Conservation (phyloP, 257 asterid species). For the Solanum gracilifrons region DNA sequence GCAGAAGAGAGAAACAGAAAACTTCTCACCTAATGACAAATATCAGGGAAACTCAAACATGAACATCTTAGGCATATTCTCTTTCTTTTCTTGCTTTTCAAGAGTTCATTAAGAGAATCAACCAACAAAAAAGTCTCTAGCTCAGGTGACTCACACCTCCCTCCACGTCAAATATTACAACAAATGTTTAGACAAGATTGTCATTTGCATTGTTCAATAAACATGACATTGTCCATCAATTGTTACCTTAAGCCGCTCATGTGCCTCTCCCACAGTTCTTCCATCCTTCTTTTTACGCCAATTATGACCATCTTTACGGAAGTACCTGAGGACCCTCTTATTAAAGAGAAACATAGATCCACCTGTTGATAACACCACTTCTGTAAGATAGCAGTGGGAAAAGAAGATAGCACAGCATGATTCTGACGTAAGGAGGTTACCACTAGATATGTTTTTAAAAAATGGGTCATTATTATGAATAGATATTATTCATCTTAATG, state of each 20-base stretch:
- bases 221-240: not conserved
- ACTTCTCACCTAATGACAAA: not conserved
- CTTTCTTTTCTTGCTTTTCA: not conserved
- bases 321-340: slow-evolving; percentile 67
- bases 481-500: not conserved
- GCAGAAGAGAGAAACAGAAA: slow-evolving; percentile 10
- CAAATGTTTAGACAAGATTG: not conserved
- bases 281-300: slow-evolving; percentile 94
- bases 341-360: slow-evolving; percentile 80
- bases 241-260: slow-evolving; percentile 87
- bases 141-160: not conserved
- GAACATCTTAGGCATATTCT: not conserved
- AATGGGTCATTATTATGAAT: not conserved
- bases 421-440: not conserved
- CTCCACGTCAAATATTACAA: not conserved
- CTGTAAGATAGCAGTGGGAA: slow-evolving; percentile 1
- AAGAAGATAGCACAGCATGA: not conserved
- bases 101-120: not conserved
- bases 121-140: not conserved
- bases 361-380: slow-evolving; percentile 29
- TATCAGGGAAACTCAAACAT: not conserved
- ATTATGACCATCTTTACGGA: slow-evolving; percentile 89
- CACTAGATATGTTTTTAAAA: not conserved
- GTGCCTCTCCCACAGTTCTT: slow-evolving; percentile 86
- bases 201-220: not conserved